These are phyloP conservation scores for Agarophyton chilense DNA, from an alignment of 23 red algal genomes.

Conservation along the genomic window DNA sequence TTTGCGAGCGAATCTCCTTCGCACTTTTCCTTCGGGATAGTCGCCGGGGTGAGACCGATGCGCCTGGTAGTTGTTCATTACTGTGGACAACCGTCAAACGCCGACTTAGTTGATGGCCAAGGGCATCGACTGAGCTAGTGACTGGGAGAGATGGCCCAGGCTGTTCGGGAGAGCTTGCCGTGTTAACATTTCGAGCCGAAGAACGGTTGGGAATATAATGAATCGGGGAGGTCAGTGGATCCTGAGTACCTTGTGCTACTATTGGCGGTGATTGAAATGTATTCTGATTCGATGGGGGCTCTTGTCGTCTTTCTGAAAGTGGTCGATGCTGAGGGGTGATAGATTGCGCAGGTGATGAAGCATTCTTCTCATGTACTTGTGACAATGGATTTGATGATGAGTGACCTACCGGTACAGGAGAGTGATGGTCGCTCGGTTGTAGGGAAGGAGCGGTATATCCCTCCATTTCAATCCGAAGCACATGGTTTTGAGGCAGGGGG, in stretches of 20 bases:
- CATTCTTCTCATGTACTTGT: not conserved
- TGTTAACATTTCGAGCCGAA: not conserved
- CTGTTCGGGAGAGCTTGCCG: not conserved
- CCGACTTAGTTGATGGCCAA: conserved; percentile 21
- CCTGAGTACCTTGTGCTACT: not conserved
- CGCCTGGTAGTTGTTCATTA: conserved; percentile 18
- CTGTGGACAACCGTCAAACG: conserved; percentile 19
- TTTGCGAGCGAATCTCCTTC: not conserved
- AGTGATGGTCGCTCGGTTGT: not conserved
- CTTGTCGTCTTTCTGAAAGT: not conserved
- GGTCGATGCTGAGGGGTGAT: not conserved
- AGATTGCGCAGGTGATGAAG: not conserved
- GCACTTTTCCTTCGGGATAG: not conserved
- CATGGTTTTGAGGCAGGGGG: not conserved
- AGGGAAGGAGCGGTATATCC: not conserved
- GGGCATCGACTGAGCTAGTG: conserved; percentile 11
- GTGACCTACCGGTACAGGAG: not conserved
- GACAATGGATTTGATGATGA: not conserved
- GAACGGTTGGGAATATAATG: not conserved
- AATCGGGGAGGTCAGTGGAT: not conserved
- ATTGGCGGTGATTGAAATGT: not conserved
- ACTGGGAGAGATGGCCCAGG: not conserved
- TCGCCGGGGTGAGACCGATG: not conserved
- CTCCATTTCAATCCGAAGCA: conserved; percentile 19
- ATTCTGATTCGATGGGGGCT: not conserved